Evolutionary conservation across 345 rosid genomes (phyloP), one percentile per base, ranked within the genome.

Genomic region (Sisymbrium altissimum): DNA sequence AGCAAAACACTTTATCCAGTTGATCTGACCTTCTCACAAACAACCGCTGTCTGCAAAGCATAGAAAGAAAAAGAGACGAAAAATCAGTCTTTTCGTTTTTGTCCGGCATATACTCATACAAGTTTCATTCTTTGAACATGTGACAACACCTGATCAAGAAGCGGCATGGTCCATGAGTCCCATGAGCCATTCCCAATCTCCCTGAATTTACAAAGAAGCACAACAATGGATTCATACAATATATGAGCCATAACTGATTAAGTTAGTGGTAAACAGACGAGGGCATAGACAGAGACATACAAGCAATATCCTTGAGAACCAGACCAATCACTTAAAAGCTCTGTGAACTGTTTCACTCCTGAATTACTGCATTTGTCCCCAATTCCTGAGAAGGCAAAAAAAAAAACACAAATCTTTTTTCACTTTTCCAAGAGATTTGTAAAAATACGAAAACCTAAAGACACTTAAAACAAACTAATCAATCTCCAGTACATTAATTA

Each of bases 101-200:
- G n/a, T n/a, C 1, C 39, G 0, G 29, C 19, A 66, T 4, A 65
- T 3, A 68, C 13, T 14, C 39, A 72, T 23, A 36, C 55, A 29
- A 41, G 44, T 30, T 59, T 27, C n/a, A 23, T 9, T 66, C 13
- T 76, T 38, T 19, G 21, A 13, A 54, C 67, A 57, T 35, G 48
- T 74, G 49, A 36, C 32, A 49, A 29, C 30, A 90, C 97, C 89
- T 93, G 97, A 44, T 90, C 86, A 4, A 60, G 49, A 19, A 93
- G 94, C 10, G 98, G 97, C 86, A 90, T 81, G 9, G 87, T 83
- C 96, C 98, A 93, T 19, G 98, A 93, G 81, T 93, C 96, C 98
- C 92, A 93, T 7, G 86, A 33, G 56, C 97, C 98, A 38, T 90
- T 89, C 71, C 98, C 97, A 76, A 90, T 93, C 77, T 89, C 94